A percentile compares a stretch with the other conserved stretches of the same genome.
These are phyloP conservation scores for Aspergillus sp. DNA, from an alignment of 2,329 filamentous ascomycete species.

Conservation along the genomic window DNA sequence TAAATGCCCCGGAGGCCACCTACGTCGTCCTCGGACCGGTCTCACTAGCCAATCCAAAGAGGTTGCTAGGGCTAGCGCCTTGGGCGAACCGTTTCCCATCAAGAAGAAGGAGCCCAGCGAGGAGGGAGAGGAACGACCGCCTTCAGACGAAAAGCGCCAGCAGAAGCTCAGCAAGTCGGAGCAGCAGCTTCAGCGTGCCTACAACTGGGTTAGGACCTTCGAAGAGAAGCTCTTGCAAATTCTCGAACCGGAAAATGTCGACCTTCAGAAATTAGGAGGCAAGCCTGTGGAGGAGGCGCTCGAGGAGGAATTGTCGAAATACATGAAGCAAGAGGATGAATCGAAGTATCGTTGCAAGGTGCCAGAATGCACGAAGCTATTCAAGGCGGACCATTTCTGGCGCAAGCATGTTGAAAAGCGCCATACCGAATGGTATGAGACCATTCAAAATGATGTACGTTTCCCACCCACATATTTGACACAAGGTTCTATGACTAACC, in stretches of 20 bases:
- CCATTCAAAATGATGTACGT: conserved; percentile 74
- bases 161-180: conserved; percentile 69
- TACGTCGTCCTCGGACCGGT: conserved; percentile 81
- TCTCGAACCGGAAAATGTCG: conserved; percentile 78
- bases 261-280: conserved; percentile 85
- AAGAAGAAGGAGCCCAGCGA: conserved; percentile 65
- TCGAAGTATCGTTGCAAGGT: conserved; percentile 96
- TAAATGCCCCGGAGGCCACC: conserved; percentile 95
- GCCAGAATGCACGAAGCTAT: conserved; percentile 90
- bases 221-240: conserved; percentile 94
- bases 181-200: conserved; percentile 86
- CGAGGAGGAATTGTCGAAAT: conserved; percentile 77
- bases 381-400: conserved; percentile 97
- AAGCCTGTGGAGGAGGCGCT: conserved; percentile 78
- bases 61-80: conserved; percentile 76
- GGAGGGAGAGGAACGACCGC: conserved; percentile 58
- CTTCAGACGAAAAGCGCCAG: conserved; percentile 66
- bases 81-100: conserved; percentile 73
- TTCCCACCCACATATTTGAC: not conserved
- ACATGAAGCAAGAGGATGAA: conserved; percentile 95
- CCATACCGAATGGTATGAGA: conserved; percentile 79
- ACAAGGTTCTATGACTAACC: conserved; percentile 25
- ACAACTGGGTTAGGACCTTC: conserved; percentile 98
- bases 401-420: conserved; percentile 96
- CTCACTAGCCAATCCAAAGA: conserved; percentile 75